These are phyloP conservation scores for Xanthoconium purpureum DNA, from an alignment of 768 basidiomycete genomes.

Conservation along the genomic window DNA sequence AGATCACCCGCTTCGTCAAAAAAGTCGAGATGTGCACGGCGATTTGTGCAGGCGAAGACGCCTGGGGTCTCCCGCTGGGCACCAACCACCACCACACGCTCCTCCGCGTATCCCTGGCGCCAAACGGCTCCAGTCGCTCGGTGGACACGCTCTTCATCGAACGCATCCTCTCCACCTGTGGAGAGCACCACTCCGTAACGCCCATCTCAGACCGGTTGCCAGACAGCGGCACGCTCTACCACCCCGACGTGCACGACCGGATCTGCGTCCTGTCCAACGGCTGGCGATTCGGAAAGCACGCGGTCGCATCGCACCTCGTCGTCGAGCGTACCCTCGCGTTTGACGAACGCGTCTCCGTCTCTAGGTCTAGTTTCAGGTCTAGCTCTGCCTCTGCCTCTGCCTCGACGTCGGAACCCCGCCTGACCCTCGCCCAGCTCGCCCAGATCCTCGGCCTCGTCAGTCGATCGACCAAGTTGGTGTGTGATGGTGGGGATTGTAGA, in stretches of 20 bases:
- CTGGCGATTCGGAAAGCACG: background rate
- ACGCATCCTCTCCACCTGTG: conserved; percentile 15
- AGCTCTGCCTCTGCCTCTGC: no score
- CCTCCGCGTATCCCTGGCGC: background rate
- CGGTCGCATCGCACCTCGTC: background rate
- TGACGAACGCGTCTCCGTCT: background rate
- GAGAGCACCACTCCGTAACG: conserved; percentile 5
- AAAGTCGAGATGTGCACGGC: conserved; percentile 17
- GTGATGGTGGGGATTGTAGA: conserved; percentile 9
- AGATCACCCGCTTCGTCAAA: conserved; percentile 1
- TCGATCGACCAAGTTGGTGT: conserved; percentile 1
- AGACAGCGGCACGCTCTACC: background rate
- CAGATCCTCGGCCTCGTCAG: conserved; percentile 3
- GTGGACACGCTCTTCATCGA: conserved; percentile 10
- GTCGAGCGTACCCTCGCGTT: conserved; percentile 11
- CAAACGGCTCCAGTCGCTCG: background rate
- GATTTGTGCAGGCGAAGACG: background rate
- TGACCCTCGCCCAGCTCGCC: background rate
- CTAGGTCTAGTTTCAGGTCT: no score
- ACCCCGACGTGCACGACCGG: conserved; percentile 14
- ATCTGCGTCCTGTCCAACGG: background rate
- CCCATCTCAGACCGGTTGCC: background rate
- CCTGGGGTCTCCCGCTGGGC: background rate
- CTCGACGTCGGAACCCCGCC: background rate
- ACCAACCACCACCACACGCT: conserved; percentile 9